Conservation (phyloP, 148 eudicot species). For the Spergularia bocconei region DNA sequence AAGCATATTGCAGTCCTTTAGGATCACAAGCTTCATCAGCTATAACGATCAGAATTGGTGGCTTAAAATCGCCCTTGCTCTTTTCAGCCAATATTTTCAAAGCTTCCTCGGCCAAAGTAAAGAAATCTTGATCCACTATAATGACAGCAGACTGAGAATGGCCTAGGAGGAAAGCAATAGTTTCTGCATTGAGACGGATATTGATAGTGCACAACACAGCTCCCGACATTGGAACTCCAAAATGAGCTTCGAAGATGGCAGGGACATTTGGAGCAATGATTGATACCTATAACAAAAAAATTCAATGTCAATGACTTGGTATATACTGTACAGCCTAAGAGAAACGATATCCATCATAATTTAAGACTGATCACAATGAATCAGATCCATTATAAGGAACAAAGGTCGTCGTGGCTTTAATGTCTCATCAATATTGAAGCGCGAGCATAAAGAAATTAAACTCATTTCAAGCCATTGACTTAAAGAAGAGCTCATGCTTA, state of each 20-base stretch:
- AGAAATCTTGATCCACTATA: conserved; percentile 91
- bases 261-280: conserved; percentile 91
- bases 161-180: conserved; percentile 70
- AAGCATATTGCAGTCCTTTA: conserved; percentile 58
- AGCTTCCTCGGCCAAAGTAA: conserved; percentile 75
- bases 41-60: conserved; percentile 74
- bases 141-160: conserved; percentile 67
- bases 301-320: conserved; percentile 10
- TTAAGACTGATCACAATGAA: neutral
- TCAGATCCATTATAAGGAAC: neutral
- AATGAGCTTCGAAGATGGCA: conserved; percentile 94
- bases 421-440: no score
- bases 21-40: conserved; percentile 78
- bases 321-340: neutral
- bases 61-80: conserved; percentile 49
- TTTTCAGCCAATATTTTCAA: conserved; percentile 51
- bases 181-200: conserved; percentile 72
- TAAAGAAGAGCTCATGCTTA: no score
- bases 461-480: neutral
- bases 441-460: neutral
- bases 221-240: conserved; percentile 93
- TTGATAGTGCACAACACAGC: conserved; percentile 86
- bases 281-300: conserved; percentile 58
- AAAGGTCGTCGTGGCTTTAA: neutral
- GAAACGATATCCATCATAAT: neutral